Percentiles rank a stretch among this genome's conserved stretches.
These are phyloP conservation scores for Diaporthe velutina DNA, from an alignment of 2,329 filamentous ascomycete genomes.

Conservation along the genomic window DNA sequence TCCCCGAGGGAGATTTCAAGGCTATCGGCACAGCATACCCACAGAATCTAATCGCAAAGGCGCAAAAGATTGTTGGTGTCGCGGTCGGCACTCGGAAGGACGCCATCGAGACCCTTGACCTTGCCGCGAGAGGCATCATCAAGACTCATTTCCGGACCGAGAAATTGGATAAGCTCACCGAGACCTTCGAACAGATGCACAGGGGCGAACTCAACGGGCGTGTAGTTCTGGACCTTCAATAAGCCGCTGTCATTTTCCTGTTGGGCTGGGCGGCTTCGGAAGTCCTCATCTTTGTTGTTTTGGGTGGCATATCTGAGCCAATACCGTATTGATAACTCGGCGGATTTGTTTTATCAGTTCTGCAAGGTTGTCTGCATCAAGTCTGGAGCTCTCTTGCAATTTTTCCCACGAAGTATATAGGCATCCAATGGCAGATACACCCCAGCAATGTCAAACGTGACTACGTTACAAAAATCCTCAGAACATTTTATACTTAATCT, in stretches of 20 bases:
- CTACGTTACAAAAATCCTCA: no score
- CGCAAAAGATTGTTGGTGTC: constrained; percentile 61
- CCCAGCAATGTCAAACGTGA: no score
- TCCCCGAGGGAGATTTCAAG: constrained; percentile 59
- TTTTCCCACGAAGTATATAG: no score
- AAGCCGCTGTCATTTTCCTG: not conserved
- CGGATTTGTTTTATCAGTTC: not conserved
- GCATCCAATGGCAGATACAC: not conserved
- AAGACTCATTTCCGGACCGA: constrained; percentile 42
- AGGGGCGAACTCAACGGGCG: constrained; percentile 41
- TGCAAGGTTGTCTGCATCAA: not conserved
- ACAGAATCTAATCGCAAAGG: constrained; percentile 53
- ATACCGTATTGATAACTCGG: not conserved
- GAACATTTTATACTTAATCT: not conserved
- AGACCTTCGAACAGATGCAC: constrained; percentile 42
- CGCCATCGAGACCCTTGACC: constrained; percentile 48
- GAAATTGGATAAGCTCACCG: constrained; percentile 42
- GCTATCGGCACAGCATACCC: constrained; percentile 61
- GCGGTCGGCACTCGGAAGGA: constrained; percentile 64
- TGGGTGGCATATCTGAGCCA: not conserved
- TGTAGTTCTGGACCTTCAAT: constrained; percentile 42
- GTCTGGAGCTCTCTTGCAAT: no score
- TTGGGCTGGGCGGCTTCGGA: not conserved
- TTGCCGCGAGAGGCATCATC: constrained; percentile 41
- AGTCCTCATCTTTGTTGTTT: not conserved